Conservation (phyloP, 2,329 filamentous ascomycete genomes). For the Dothidotthia symphoricarpi region DNA sequence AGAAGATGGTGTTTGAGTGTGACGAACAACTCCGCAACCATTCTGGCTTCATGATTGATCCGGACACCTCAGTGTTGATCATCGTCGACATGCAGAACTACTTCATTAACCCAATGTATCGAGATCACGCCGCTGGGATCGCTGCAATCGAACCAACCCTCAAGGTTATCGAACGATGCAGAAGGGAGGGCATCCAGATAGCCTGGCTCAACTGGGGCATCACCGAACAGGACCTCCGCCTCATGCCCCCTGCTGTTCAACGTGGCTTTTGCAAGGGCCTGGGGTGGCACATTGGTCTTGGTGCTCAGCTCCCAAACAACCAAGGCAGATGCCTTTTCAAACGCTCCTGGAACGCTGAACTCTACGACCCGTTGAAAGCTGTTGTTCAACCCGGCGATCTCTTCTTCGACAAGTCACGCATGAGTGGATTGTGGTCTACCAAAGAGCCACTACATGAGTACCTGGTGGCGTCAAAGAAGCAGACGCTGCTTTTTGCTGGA, state of each 20-base stretch:
- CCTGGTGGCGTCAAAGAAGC: slow-evolving; percentile 42
- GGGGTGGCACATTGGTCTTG: slow-evolving; percentile 45
- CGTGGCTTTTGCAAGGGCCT: slow-evolving; percentile 44
- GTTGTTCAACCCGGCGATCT: slow-evolving; percentile 41
- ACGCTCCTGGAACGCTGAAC: slow-evolving; percentile 45
- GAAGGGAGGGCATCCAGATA: slow-evolving; percentile 43
- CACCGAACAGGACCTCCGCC: slow-evolving; percentile 38
- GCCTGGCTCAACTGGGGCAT: slow-evolving; percentile 47
- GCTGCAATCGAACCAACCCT: slow-evolving; percentile 38
- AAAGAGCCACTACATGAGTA: slow-evolving; percentile 44
- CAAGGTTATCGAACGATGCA: slow-evolving; percentile 42
- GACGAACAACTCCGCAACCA: slow-evolving; percentile 44
- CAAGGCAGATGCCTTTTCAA: slow-evolving; percentile 45
- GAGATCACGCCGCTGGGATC: slow-evolving; percentile 30
- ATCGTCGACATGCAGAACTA: slow-evolving; percentile 49
- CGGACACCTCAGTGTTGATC: slow-evolving; percentile 41
- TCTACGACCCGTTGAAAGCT: slow-evolving; percentile 43
- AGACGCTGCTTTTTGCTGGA: slow-evolving; percentile 44
- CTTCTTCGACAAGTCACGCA: slow-evolving; percentile 46
- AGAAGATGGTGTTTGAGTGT: slow-evolving; percentile 42
- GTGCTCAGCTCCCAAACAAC: slow-evolving; percentile 37
- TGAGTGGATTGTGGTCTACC: slow-evolving; percentile 45
- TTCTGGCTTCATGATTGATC: slow-evolving; percentile 44
- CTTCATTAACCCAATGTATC: slow-evolving; percentile 39
- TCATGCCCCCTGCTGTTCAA: slow-evolving; percentile 45